phyloP scores from a whole-genome alignment of 2,329 filamentous ascomycete genomes.

The Aureobasidium mangrovei region DNA sequence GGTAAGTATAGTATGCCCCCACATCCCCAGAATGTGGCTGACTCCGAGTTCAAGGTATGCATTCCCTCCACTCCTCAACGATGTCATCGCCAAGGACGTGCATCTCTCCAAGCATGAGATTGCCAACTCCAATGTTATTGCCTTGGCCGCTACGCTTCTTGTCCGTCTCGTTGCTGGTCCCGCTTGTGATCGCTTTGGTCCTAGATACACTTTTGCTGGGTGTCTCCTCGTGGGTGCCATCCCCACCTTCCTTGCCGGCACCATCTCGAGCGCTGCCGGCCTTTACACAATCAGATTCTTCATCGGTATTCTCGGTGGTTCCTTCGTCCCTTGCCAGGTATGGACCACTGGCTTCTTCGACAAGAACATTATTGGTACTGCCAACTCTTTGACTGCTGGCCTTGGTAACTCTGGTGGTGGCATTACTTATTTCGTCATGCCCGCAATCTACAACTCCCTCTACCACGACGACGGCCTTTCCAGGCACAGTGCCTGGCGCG shows the following conservation, averaged over 20 bases:
- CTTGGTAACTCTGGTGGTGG: conserved; percentile 84
- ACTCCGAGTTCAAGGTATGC: conserved; percentile 54
- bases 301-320: conserved; percentile 67
- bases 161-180: conserved; percentile 72
- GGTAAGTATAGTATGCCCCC: conserved; percentile 32
- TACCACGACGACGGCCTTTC: conserved; percentile 50
- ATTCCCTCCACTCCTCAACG: conserved; percentile 71
- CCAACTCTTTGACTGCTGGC: conserved; percentile 76
- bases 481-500: conserved; percentile 67
- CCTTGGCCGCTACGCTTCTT: conserved; percentile 63
- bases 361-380: conserved; percentile 81
- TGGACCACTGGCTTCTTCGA: conserved; percentile 93
- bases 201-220: conserved; percentile 69
- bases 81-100: conserved; percentile 73
- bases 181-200: conserved; percentile 76
- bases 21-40: conserved; percentile 2
- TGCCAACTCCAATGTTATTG: conserved; percentile 85
- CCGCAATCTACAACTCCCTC: conserved; percentile 74
- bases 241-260: conserved; percentile 72
- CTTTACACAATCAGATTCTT: conserved; percentile 72
- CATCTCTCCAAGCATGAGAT: conserved; percentile 61
- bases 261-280: conserved; percentile 57
- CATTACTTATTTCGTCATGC: conserved; percentile 91
- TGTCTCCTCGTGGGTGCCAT: conserved; percentile 69
- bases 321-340: conserved; percentile 80